Conservation (phyloP, 1,284 basidiomycete genomes). For the Leucoagaricus sp. region DNA sequence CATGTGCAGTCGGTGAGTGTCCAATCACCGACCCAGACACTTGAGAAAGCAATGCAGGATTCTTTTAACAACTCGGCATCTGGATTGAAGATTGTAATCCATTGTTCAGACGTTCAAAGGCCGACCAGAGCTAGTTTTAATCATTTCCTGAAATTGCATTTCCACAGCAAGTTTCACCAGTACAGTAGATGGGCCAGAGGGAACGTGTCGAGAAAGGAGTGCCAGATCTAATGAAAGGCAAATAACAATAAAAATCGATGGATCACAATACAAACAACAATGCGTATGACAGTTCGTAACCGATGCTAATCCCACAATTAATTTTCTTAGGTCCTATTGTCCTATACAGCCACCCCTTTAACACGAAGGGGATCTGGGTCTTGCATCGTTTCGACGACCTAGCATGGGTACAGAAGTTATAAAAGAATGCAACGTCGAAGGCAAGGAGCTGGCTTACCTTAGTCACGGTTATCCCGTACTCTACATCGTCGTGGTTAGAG, state of each 20-base stretch:
- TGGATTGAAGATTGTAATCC: too few species aligned
- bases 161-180: too few species aligned
- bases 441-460: too few species aligned
- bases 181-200: not conserved
- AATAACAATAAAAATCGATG: not conserved
- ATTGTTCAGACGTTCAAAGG: not conserved
- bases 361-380: conserved; percentile 5
- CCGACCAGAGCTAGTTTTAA: too few species aligned
- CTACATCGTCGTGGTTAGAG: conserved; percentile 14
- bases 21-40: too few species aligned
- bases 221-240: not conserved
- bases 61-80: too few species aligned
- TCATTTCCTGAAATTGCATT: not conserved
- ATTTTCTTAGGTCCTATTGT: not conserved
- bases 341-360: conserved; percentile 1
- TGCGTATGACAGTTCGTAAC: not conserved
- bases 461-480: conserved; percentile 23
- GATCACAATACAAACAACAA: not conserved
- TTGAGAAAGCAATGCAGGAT: too few species aligned
- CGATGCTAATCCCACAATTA: not conserved
- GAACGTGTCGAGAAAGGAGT: not conserved
- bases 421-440: too few species aligned
- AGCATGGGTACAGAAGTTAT: too few species aligned
- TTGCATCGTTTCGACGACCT: conserved; percentile 20
- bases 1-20: too few species aligned